Conservation (phyloP, 2,329 filamentous ascomycete species). For the Paraconiothyrium brasiliense region DNA sequence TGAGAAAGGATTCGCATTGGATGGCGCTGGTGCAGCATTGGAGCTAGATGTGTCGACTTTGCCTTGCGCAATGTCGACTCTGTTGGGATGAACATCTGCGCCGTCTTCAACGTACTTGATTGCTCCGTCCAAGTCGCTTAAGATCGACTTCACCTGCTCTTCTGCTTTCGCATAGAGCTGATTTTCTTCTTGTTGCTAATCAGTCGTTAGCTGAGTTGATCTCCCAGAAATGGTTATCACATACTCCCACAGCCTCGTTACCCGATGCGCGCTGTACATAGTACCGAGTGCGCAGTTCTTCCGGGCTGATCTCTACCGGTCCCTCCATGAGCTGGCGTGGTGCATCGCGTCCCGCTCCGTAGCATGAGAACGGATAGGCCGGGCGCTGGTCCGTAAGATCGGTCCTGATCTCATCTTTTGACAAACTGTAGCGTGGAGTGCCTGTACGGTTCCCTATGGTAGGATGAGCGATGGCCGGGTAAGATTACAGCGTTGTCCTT, state of each 20-base stretch:
- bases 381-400: conserved; percentile 79
- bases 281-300: conserved; percentile 80
- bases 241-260: conserved; percentile 65
- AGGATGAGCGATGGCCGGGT: not conserved
- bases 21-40: conserved; percentile 18
- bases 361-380: conserved; percentile 86
- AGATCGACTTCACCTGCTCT: conserved; percentile 75
- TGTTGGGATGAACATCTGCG: conserved; percentile 45
- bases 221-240: conserved; percentile 13
- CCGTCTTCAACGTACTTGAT: conserved; percentile 49
- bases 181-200: conserved; percentile 68
- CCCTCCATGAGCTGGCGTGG: conserved; percentile 88
- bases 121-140: conserved; percentile 76
- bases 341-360: conserved; percentile 78
- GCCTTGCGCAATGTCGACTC: conserved; percentile 42
- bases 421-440: conserved; percentile 36
- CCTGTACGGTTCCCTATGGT: conserved; percentile 28
- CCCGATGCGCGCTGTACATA: conserved; percentile 72
- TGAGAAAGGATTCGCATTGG: conserved; percentile 42
- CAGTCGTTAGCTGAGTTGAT: not conserved
- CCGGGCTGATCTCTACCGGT: conserved; percentile 83
- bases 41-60: conserved; percentile 23
- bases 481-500: not conserved
- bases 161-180: conserved; percentile 69
- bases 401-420: conserved; percentile 42